phyloP scores from a whole-genome alignment of 2,329 filamentous ascomycete genomes.

The Fusarium transvaalense region DNA sequence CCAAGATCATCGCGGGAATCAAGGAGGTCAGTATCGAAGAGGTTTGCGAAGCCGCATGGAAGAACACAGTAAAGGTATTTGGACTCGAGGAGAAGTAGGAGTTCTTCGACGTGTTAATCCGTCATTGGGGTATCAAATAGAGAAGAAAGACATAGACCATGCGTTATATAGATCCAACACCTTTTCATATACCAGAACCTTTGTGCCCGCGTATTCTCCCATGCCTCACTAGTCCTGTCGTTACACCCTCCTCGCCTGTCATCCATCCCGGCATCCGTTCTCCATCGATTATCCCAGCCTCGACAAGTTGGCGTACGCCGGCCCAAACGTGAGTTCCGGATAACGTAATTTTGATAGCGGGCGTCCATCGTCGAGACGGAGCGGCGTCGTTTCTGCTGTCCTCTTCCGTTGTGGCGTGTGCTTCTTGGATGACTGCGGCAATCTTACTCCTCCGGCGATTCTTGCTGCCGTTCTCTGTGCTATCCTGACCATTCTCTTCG shows the following conservation, averaged over 20 bases:
- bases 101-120: conserved; percentile 20
- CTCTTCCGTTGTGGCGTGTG: conserved; percentile 37
- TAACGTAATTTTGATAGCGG: conserved; percentile 72
- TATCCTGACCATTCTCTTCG: conserved; percentile 31
- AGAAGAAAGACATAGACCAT: conserved; percentile 47
- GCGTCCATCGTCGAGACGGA: conserved; percentile 50
- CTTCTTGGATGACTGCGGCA: conserved; percentile 52
- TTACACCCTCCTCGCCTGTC: conserved; percentile 88
- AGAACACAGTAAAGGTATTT: conserved; percentile 85
- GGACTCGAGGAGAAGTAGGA: conserved; percentile 64
- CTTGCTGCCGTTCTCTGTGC: conserved; percentile 15
- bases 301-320: conserved; percentile 81
- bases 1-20: conserved; percentile 87
- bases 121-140: conserved; percentile 50
- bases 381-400: conserved; percentile 46
- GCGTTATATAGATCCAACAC: conserved; percentile 35
- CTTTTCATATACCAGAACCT: conserved; percentile 64
- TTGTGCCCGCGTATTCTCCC: conserved; percentile 73
- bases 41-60: conserved; percentile 88
- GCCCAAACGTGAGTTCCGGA: conserved; percentile 84
- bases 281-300: conserved; percentile 80
- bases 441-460: conserved; percentile 53
- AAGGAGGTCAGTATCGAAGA: conserved; percentile 84
- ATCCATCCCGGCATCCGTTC: conserved; percentile 89
- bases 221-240: conserved; percentile 74